Conservation (phyloP, 148 eudicot genomes). For the Tetragonia tetragonoides region DNA sequence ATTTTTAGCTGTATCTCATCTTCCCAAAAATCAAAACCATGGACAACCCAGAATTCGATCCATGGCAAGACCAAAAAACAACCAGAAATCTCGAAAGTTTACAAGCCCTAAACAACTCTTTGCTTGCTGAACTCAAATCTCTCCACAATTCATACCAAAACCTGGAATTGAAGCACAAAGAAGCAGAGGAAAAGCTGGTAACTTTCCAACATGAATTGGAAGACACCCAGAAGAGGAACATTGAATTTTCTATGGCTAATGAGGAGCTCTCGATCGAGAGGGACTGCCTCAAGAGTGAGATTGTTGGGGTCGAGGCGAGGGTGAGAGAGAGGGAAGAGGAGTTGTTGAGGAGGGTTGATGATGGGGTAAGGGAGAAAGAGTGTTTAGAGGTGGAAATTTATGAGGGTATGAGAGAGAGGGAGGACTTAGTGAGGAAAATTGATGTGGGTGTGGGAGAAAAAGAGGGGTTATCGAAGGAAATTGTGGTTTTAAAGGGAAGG, state of each 20-base stretch:
- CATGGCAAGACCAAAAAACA: constrained; percentile 3
- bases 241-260: constrained; percentile 16
- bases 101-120: constrained; percentile 22
- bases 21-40: constrained; percentile 19
- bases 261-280: constrained; percentile 33
- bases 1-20: background rate
- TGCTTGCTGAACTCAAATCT: constrained; percentile 30
- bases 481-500: constrained; percentile 24
- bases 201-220: constrained; percentile 26
- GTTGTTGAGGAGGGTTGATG: constrained; percentile 28
- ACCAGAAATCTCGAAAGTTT: constrained; percentile 11
- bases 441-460: constrained; percentile 29
- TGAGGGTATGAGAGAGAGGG: constrained; percentile 35
- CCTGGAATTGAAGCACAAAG: constrained; percentile 22
- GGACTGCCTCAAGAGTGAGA: constrained; percentile 31
- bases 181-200: constrained; percentile 30
- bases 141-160: constrained; percentile 20
- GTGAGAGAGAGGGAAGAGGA: constrained; percentile 31
- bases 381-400: constrained; percentile 34
- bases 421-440: constrained; percentile 27
- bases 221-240: constrained; percentile 26
- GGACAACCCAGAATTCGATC: background rate
- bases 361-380: constrained; percentile 27
- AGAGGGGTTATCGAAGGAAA: constrained; percentile 27
- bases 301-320: constrained; percentile 16